Evolutionary conservation across 2,329 filamentous ascomycete species (phyloP).

Genomic region (Cryoendolithus antarcticus): DNA sequence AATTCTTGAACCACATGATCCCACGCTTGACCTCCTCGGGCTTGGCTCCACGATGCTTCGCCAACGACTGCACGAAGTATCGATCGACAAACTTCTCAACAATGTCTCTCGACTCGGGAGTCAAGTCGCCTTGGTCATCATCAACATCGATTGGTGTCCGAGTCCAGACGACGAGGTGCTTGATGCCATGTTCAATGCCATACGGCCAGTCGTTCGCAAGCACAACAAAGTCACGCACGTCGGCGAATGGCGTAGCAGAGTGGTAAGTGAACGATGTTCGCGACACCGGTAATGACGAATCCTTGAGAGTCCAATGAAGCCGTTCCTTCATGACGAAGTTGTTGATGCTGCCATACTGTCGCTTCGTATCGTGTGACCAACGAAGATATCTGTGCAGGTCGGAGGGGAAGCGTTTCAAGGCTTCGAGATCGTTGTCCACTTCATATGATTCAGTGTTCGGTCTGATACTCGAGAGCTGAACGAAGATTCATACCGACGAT

Average conservation of each 20-base stretch:
- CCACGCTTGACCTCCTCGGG: slow-evolving; percentile 34
- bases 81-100: slow-evolving; percentile 60
- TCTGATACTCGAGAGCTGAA: too few species aligned
- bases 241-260: slow-evolving; percentile 41
- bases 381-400: slow-evolving; percentile 46
- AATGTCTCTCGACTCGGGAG: slow-evolving; percentile 45
- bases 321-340: slow-evolving; percentile 44
- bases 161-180: slow-evolving; percentile 85
- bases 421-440: slow-evolving; percentile 40
- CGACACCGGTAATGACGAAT: not conserved
- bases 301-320: slow-evolving; percentile 36
- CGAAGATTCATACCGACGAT: slow-evolving; percentile 35
- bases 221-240: slow-evolving; percentile 44
- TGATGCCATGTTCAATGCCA: slow-evolving; percentile 62
- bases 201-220: slow-evolving; percentile 93
- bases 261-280: slow-evolving; percentile 27
- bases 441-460: not conserved
- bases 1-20: slow-evolving; percentile 88
- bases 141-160: slow-evolving; percentile 73
- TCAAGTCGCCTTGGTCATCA: slow-evolving; percentile 52
- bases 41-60: slow-evolving; percentile 8
- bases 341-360: slow-evolving; percentile 42
- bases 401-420: slow-evolving; percentile 47
- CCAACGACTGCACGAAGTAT: slow-evolving; percentile 44
- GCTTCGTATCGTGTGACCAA: slow-evolving; percentile 44